These are phyloP conservation scores for Sclerotiophoma versabilis DNA, from an alignment of 2,329 filamentous ascomycete species.

Conservation along the genomic window DNA sequence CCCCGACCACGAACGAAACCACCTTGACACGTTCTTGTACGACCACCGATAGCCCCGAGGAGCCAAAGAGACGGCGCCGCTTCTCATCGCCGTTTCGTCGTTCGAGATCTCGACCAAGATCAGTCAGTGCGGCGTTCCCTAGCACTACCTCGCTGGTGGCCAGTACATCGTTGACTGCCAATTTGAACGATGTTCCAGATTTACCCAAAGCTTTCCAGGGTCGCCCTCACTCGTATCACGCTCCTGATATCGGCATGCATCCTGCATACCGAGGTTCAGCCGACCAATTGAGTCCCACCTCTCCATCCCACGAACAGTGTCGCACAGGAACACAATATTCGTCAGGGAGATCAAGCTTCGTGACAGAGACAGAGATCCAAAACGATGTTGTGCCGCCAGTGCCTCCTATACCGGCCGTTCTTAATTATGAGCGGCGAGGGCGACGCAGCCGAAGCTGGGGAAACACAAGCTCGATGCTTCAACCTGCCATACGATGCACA, in stretches of 20 bases:
- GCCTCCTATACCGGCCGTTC: constrained; percentile 34
- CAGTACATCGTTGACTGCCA: constrained; percentile 14
- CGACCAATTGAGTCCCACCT: constrained; percentile 17
- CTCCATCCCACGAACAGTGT: constrained; percentile 7
- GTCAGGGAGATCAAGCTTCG: constrained; percentile 33
- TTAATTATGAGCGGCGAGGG: constrained; percentile 18
- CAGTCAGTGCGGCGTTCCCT: constrained; percentile 39
- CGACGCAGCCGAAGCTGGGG: constrained; percentile 22
- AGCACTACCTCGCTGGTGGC: constrained; percentile 20
- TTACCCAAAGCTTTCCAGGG: constrained; percentile 15
- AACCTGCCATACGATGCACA: constrained; percentile 38
- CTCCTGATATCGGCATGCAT: constrained; percentile 38
- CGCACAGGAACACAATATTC: constrained; percentile 36
- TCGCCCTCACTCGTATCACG: constrained; percentile 40
- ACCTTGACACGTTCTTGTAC: constrained; percentile 11
- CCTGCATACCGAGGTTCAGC: constrained; percentile 19
- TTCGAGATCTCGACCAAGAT: constrained; percentile 37
- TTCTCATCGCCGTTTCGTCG: constrained; percentile 47
- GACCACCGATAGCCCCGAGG: constrained; percentile 21
- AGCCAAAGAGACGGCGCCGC: constrained; percentile 38
- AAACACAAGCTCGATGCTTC: constrained; percentile 33
- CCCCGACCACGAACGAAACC: constrained; percentile 19
- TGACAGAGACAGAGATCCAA: constrained; percentile 17
- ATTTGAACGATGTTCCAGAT: constrained; percentile 1
- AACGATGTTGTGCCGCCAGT: constrained; percentile 39